These are phyloP conservation scores for Claviceps pusilla DNA, from an alignment of 2,329 filamentous ascomycete genomes.

Conservation along the genomic window DNA sequence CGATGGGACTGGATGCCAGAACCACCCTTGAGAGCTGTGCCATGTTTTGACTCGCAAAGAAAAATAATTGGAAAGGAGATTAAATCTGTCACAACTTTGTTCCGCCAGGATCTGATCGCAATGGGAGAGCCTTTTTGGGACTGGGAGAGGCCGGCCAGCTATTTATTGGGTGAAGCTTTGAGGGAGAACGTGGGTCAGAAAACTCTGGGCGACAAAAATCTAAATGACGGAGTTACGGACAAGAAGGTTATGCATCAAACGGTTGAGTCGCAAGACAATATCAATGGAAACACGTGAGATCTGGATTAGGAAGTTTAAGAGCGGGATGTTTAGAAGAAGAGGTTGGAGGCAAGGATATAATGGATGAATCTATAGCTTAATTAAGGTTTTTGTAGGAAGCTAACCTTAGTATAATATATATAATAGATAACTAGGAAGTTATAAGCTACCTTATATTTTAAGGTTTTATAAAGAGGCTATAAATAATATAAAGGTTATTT, in stretches of 20 bases:
- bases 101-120: neutral
- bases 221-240: neutral
- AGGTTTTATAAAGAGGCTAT: too few species aligned
- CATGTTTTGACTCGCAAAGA: neutral
- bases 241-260: neutral
- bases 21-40: neutral
- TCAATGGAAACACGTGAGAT: too few species aligned
- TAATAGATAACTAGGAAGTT: too few species aligned
- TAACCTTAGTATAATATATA: too few species aligned
- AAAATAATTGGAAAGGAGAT: neutral
- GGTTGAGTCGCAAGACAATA: too few species aligned
- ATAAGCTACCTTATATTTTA: too few species aligned
- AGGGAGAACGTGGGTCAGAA: neutral
- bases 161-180: neutral
- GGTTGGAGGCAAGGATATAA: too few species aligned
- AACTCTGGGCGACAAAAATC: neutral
- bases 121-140: neutral
- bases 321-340: too few species aligned
- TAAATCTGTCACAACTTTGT: neutral
- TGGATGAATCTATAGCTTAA: too few species aligned
- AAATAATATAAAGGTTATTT: too few species aligned
- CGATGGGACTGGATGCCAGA: neutral
- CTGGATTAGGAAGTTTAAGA: too few species aligned
- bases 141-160: conserved; percentile 2
- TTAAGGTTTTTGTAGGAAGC: too few species aligned